These are phyloP conservation scores for Solanum pennellii DNA, from an alignment of 257 asterid species.

Conservation along the genomic window DNA sequence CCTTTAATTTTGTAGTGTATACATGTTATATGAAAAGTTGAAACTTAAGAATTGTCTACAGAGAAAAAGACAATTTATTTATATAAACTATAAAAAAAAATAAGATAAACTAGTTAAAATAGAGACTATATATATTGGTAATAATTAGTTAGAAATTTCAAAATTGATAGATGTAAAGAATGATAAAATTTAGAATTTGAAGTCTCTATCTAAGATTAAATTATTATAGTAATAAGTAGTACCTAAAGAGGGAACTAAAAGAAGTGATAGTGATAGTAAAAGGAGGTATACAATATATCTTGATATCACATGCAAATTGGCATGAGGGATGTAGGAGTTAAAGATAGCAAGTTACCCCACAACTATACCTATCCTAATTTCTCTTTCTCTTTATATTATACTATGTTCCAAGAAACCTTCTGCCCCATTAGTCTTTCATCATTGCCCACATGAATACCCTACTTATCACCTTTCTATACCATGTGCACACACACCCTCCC, in stretches of 20 bases:
- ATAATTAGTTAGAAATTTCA: background rate
- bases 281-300: background rate
- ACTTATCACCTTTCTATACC: background rate
- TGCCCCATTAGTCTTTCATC: background rate
- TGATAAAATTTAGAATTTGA: background rate
- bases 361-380: background rate
- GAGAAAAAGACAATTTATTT: too few relatives aligned
- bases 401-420: conserved; percentile 5
- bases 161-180: background rate
- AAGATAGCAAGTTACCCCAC: background rate
- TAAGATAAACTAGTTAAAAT: too few relatives aligned
- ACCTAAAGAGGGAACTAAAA: background rate
- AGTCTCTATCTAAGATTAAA: background rate
- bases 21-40: too few relatives aligned
- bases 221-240: background rate
- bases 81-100: too few relatives aligned
- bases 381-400: background rate
- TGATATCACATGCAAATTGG: background rate
- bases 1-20: too few relatives aligned
- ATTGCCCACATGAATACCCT: conserved; percentile 6
- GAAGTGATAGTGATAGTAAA: background rate
- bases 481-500: background rate
- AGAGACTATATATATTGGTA: too few relatives aligned
- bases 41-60: too few relatives aligned
- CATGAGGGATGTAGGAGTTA: conserved; percentile 5